Conservation (phyloP, 805 yeast genomes). For the Schwanniomyces yamadae region DNA sequence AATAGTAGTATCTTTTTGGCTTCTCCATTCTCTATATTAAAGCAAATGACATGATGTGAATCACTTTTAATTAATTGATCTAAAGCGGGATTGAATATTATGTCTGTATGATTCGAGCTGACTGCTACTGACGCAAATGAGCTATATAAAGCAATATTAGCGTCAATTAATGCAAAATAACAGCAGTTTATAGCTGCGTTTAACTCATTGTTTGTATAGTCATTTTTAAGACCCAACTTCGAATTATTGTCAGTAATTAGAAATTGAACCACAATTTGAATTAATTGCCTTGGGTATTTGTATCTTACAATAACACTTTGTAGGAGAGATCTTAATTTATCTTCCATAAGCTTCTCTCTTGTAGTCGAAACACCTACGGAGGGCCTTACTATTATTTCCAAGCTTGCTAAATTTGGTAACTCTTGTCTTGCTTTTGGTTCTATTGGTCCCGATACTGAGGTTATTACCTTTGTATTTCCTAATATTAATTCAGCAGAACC, state of each 20-base stretch:
- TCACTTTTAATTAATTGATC: constrained; percentile 40
- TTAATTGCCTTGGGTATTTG: constrained; percentile 72
- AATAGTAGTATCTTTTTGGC: constrained; percentile 59
- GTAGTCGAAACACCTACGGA: constrained; percentile 66
- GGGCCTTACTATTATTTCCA: constrained; percentile 80
- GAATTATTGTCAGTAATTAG: constrained; percentile 26
- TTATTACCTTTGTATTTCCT: constrained; percentile 58
- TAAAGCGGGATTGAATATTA: constrained; percentile 46
- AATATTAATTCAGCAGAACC: constrained; percentile 68
- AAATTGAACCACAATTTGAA: constrained; percentile 44
- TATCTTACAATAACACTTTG: constrained; percentile 58
- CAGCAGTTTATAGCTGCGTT: constrained; percentile 72
- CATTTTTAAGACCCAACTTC: constrained; percentile 12
- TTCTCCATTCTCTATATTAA: constrained; percentile 49
- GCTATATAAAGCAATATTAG: constrained; percentile 68
- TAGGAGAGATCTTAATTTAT: constrained; percentile 61
- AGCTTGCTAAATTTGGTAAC: constrained; percentile 69
- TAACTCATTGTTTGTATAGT: constrained; percentile 49
- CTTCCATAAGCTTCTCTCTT: constrained; percentile 80
- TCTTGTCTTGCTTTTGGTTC: constrained; percentile 85
- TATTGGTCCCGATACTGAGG: constrained; percentile 88
- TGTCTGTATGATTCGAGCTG: constrained; percentile 29
- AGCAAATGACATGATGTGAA: constrained; percentile 69
- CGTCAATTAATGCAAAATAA: constrained; percentile 73
- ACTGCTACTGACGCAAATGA: constrained; percentile 60